Base-by-base conservation (phyloP, 1,284 basidiomycete genomes). In the Pseudozyma sp. region DNA sequence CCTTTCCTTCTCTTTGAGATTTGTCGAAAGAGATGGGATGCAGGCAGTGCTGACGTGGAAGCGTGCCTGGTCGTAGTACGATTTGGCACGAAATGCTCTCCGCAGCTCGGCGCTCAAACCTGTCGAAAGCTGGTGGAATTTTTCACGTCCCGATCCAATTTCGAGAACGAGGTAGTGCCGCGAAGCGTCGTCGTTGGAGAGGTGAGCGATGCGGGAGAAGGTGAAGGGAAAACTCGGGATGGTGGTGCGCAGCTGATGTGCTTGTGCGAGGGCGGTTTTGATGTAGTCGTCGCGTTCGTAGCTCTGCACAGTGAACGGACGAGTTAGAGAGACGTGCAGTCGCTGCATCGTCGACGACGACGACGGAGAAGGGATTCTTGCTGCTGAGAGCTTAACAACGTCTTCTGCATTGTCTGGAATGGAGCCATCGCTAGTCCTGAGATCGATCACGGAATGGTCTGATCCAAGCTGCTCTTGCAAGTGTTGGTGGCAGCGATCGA, bases 61-160 rank as follows among this genome's bases (percentile, higher is more conserved):
- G 2, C 71, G 72, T 14, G 70, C 75, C 33, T 74, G 70, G 35
- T 72, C 39, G 47, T 77, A 77, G 67, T 77, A 77, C 7, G 49
- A 11, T 31, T 64, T 66, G 9, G 75, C 70, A 0, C 66, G 61
- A 33, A 74, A 74, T 5, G 67, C 57, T 9, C 64, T 54, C 2
- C 61, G 54, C 7, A 77, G 67, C 46, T 54, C 57, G 17, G 45
- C 29, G 45, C 61, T 55, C 0, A 77, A 31, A 1, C 53, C 42
- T 3, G 47, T 52, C 3, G 71, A 68, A 3, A 77, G 53, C 17
- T 43, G 39, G 31, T 64, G 63, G 11, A 77, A 51, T 70, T 67
- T 52, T 29, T 74, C 68, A 24, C 60, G 60, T 4, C 67, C 75
- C 4, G 61, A 37, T 0, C 70, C 67, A 7, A 77, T 51, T 19